These are phyloP conservation scores for Aureobasidium pullulans DNA, from an alignment of 2,329 filamentous ascomycete genomes.

Conservation along the genomic window DNA sequence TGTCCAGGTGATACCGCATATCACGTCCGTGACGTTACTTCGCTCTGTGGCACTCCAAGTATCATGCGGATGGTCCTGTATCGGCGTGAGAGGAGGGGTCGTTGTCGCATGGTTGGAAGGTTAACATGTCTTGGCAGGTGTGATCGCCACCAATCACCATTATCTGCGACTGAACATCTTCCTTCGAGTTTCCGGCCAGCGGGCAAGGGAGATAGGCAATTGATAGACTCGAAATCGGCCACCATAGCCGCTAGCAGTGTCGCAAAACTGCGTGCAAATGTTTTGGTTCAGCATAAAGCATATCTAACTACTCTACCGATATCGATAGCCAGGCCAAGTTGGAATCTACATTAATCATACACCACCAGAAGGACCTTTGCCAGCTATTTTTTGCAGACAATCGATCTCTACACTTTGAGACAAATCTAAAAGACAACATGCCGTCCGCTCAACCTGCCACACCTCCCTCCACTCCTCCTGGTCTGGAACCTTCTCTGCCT, in stretches of 20 bases:
- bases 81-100: background rate
- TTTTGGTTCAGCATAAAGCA: too few relatives aligned
- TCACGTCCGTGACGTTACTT: background rate
- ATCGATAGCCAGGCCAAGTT: too few relatives aligned
- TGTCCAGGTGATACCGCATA: conserved; percentile 1
- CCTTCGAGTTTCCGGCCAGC: background rate
- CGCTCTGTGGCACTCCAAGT: background rate
- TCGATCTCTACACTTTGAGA: too few relatives aligned
- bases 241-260: background rate
- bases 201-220: background rate
- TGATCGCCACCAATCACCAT: conserved; percentile 6
- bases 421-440: background rate
- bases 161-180: background rate
- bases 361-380: too few relatives aligned
- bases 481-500: conserved; percentile 16
- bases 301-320: too few relatives aligned
- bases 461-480: conserved; percentile 1
- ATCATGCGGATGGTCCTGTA: background rate
- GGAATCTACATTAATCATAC: too few relatives aligned
- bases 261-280: background rate
- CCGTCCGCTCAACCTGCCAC: background rate
- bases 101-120: background rate
- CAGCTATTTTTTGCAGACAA: too few relatives aligned
- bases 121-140: background rate
- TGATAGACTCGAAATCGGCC: background rate